A percentile compares a stretch with the other conserved stretches of the same genome.
phyloP scores from a whole-genome alignment of 2,329 filamentous ascomycete species.

The Fusarium sp. region DNA sequence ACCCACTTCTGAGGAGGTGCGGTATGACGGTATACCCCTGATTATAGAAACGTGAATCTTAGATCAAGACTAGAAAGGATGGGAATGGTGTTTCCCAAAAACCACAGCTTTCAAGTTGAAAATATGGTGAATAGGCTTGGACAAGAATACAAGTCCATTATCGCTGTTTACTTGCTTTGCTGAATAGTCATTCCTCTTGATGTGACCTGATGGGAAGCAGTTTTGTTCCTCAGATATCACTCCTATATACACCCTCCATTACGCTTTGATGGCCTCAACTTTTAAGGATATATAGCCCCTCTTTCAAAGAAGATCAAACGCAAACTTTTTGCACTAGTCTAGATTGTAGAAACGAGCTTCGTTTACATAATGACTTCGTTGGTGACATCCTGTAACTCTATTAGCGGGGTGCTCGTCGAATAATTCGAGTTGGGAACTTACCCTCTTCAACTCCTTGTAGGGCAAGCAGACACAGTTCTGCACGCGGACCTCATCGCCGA shows the following conservation, averaged over 20 bases:
- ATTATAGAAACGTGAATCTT: conserved; percentile 13
- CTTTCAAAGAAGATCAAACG: conserved; percentile 9
- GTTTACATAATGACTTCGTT: conserved; percentile 91
- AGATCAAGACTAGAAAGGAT: conserved; percentile 15
- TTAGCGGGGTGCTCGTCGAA: conserved; percentile 39
- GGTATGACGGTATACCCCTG: conserved; percentile 24
- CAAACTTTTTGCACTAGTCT: conserved; percentile 27
- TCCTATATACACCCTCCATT: conserved; percentile 35
- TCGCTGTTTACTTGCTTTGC: conserved; percentile 14
- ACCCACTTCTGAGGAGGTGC: conserved; percentile 2
- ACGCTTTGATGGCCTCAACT: conserved; percentile 15
- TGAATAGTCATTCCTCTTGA: conserved; percentile 2
- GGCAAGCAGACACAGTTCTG: conserved; percentile 98
- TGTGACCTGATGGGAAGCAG: neutral
- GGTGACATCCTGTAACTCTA: conserved; percentile 73
- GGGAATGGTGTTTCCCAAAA: neutral
- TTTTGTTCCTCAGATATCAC: conserved; percentile 18
- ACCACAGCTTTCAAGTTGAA: neutral
- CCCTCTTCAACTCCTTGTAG: conserved; percentile 97
- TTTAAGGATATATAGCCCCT: conserved; percentile 13
- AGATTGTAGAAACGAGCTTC: conserved; percentile 4
- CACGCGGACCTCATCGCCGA: conserved; percentile 93
- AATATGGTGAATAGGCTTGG: neutral
- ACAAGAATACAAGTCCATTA: conserved; percentile 31
- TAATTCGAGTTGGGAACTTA: conserved; percentile 55